Conservation (phyloP, 768 basidiomycete genomes). For the Boletus rubescentipes region DNA sequence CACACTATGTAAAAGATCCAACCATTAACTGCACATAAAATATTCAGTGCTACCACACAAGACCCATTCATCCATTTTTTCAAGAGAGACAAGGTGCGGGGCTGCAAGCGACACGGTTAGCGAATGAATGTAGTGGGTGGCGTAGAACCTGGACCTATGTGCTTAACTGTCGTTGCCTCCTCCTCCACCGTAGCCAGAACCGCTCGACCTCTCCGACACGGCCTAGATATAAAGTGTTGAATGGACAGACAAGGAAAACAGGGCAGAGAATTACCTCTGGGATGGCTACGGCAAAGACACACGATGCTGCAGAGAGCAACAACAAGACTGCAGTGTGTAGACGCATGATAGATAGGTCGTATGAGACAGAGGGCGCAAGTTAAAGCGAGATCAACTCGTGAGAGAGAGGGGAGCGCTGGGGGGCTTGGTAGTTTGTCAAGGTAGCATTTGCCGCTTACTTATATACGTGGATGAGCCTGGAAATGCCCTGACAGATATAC, state of each 20-base stretch:
- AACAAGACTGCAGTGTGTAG: conserved; percentile 1
- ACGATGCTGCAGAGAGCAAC: conserved; percentile 13
- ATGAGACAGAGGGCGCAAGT: neutral
- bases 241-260: neutral
- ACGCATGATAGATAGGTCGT: conserved; percentile 15
- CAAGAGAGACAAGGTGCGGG: too few relatives aligned
- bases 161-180: too few relatives aligned
- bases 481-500: conserved; percentile 2
- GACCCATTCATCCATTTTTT: too few relatives aligned
- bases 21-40: too few relatives aligned
- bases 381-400: neutral
- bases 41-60: too few relatives aligned
- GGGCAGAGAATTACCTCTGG: neutral
- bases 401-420: neutral
- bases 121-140: too few relatives aligned
- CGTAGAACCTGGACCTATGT: too few relatives aligned
- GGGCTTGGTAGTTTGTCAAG: neutral
- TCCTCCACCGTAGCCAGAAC: neutral
- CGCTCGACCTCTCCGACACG: neutral
- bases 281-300: conserved; percentile 12
- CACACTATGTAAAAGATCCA: too few relatives aligned
- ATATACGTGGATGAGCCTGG: neutral
- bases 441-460: neutral
- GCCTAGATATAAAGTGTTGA: neutral
- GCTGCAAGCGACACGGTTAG: too few relatives aligned